Conservation (phyloP, 169 alveolate genomes). For the Plasmodium blacklocki region DNA sequence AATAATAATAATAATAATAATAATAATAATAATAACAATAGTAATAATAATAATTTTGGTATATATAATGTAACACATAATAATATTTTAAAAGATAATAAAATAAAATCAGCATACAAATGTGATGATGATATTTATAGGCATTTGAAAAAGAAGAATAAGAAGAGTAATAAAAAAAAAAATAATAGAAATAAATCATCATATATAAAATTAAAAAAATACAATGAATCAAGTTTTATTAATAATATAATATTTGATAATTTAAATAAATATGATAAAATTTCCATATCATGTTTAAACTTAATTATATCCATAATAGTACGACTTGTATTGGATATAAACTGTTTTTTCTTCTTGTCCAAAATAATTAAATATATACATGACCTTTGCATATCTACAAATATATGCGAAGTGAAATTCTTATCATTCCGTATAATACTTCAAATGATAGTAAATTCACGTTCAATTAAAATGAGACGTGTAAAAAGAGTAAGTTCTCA, state of each 20-base stretch:
- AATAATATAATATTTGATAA: constrained; percentile 20
- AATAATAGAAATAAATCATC: too few relatives aligned
- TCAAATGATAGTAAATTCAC: constrained; percentile 39
- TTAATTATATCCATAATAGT: constrained; percentile 40
- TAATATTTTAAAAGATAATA: too few relatives aligned
- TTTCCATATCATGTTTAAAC: constrained; percentile 46
- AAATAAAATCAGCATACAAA: too few relatives aligned
- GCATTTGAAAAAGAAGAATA: too few relatives aligned
- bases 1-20: too few relatives aligned
- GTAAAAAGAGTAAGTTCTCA: background rate
- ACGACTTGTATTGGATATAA: constrained; percentile 9
- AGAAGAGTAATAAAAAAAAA: too few relatives aligned
- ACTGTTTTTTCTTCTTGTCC: constrained; percentile 21
- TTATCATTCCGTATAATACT: constrained; percentile 28
- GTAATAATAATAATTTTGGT: too few relatives aligned
- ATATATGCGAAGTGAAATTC: constrained; percentile 55
- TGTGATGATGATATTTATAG: too few relatives aligned
- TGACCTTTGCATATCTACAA: constrained; percentile 35
- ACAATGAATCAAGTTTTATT: background rate
- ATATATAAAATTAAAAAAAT: too few relatives aligned
- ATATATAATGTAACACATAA: too few relatives aligned
- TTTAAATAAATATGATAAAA: constrained; percentile 25
- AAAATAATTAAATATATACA: constrained; percentile 66
- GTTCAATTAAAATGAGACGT: background rate
- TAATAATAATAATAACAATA: too few relatives aligned